Percentiles rank a stretch among this genome's conserved stretches.
Evolutionary conservation across 129 eudicot genomes (phyloP).

Genomic region (Flaveria bidentis): DNA sequence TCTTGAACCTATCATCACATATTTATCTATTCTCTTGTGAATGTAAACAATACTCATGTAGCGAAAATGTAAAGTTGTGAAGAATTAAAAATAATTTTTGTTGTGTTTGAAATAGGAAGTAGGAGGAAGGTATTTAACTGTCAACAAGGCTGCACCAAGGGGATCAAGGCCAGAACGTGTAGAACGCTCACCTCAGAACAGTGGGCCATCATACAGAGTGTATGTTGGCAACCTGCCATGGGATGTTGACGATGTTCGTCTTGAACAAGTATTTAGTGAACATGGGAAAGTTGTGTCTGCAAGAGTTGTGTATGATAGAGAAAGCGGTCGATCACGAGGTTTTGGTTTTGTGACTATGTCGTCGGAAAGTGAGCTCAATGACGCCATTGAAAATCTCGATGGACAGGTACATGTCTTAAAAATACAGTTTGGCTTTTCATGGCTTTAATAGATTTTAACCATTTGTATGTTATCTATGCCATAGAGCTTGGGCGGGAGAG

Average conservation of each 20-base stretch:
- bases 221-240: constrained; percentile 91
- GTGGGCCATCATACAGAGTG: constrained; percentile 59
- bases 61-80: neutral
- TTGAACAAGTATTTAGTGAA: constrained; percentile 79
- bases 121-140: constrained; percentile 65
- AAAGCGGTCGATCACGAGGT: constrained; percentile 78
- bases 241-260: constrained; percentile 72
- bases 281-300: constrained; percentile 75
- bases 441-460: neutral
- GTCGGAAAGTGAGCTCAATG: constrained; percentile 63
- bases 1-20: no score
- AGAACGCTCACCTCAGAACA: constrained; percentile 41
- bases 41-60: neutral
- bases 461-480: neutral
- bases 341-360: constrained; percentile 90
- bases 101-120: constrained; percentile 51
- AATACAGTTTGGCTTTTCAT: neutral
- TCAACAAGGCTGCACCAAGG: constrained; percentile 91
- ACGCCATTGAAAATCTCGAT: constrained; percentile 82
- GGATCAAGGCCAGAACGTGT: constrained; percentile 70
- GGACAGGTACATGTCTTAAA: constrained; percentile 58
- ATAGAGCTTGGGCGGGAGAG: constrained; percentile 80
- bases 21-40: neutral
- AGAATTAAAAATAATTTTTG: neutral
- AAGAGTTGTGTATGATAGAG: constrained; percentile 75